These are phyloP conservation scores for Trichoderma asperellum DNA, from an alignment of 2,329 filamentous ascomycete genomes.

Conservation along the genomic window DNA sequence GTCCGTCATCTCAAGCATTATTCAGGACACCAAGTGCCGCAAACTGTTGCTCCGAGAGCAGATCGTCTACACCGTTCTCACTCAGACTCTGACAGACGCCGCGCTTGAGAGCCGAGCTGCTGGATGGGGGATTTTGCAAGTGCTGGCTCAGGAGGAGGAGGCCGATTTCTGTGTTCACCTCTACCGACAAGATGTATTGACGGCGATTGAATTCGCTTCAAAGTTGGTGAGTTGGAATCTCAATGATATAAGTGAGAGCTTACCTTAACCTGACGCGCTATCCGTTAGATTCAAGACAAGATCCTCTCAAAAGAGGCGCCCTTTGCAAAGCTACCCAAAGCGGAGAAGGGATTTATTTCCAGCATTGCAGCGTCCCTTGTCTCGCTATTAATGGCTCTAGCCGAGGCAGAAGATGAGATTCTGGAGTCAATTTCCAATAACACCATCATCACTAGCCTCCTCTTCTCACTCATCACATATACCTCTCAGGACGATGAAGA, in stretches of 20 bases:
- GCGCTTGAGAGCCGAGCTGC: constrained; percentile 66
- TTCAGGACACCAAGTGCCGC: constrained; percentile 64
- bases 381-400: constrained; percentile 57
- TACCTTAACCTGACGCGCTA: background rate
- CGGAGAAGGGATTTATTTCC: constrained; percentile 58
- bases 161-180: constrained; percentile 69
- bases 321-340: constrained; percentile 55
- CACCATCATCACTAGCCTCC: constrained; percentile 54
- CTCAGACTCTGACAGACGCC: constrained; percentile 65
- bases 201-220: constrained; percentile 61
- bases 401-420: constrained; percentile 64
- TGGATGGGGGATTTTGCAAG: constrained; percentile 68
- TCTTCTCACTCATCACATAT: constrained; percentile 57
- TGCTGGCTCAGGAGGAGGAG: constrained; percentile 66
- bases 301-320: constrained; percentile 46
- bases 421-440: constrained; percentile 57
- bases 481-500: constrained; percentile 50
- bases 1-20: constrained; percentile 62
- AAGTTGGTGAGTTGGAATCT: constrained; percentile 50
- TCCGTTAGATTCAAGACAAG: constrained; percentile 49
- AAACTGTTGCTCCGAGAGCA: constrained; percentile 69
- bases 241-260: background rate
- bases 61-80: constrained; percentile 65
- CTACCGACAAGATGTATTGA: constrained; percentile 64
- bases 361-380: constrained; percentile 59